Evolutionary conservation across 1,284 basidiomycete genomes (phyloP).

Genomic region (Puccinia triticina): DNA sequence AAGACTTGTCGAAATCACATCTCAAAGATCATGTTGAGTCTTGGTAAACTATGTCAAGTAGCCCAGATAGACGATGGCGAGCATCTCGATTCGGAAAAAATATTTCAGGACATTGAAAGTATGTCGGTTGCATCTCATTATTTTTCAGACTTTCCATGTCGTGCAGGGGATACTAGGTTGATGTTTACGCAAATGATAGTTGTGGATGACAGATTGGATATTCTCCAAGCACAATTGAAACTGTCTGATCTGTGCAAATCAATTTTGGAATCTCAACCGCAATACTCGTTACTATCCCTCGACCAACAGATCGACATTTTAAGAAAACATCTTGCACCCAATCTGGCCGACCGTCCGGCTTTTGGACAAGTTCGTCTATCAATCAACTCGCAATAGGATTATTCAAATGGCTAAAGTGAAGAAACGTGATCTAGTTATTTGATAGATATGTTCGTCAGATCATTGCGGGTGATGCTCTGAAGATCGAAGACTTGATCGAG

Average conservation of each 20-base stretch:
- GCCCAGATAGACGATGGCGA: slow-evolving; percentile 67
- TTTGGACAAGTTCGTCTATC: slow-evolving; percentile 52
- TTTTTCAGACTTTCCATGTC: background rate
- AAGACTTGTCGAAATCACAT: background rate
- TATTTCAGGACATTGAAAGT: slow-evolving; percentile 60
- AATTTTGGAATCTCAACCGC: slow-evolving; percentile 50
- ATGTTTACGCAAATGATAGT: slow-evolving; percentile 53
- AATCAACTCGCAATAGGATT: background rate
- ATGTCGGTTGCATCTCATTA: background rate
- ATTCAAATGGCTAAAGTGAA: background rate
- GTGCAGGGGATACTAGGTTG: background rate
- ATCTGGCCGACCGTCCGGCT: slow-evolving; percentile 37
- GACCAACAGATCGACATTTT: slow-evolving; percentile 54
- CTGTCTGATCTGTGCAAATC: slow-evolving; percentile 57
- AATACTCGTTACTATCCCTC: slow-evolving; percentile 38
- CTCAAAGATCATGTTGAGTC: slow-evolving; percentile 78
- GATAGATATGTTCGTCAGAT: slow-evolving; percentile 57
- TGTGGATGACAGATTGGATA: slow-evolving; percentile 64
- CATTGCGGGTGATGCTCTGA: slow-evolving; percentile 60
- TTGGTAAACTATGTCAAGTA: slow-evolving; percentile 83
- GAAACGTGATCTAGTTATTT: slow-evolving; percentile 46
- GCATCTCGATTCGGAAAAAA: slow-evolving; percentile 53
- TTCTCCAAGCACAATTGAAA: slow-evolving; percentile 65
- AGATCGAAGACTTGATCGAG: slow-evolving; percentile 64
- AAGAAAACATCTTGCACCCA: slow-evolving; percentile 44